Evolutionary conservation across 1,139 yeast genomes (phyloP).

Genomic region (Yamadazyma mexicana): DNA sequence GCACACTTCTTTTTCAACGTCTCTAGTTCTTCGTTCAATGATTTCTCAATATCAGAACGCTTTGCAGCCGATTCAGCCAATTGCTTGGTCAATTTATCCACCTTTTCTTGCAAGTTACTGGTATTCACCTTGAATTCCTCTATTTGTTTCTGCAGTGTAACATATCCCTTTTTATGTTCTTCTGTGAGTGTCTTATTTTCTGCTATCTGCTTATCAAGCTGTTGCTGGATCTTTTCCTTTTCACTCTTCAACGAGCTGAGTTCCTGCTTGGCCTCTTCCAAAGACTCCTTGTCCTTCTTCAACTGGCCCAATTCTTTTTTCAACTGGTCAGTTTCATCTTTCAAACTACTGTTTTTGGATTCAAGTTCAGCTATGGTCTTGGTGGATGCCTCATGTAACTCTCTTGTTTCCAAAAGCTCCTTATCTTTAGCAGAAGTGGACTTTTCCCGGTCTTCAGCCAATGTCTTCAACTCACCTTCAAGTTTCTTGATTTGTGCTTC

Average conservation of each 20-base stretch:
- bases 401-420: constrained; percentile 1
- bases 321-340: constrained; percentile 4
- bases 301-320: background rate
- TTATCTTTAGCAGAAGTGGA: background rate
- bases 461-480: background rate
- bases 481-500: constrained; percentile 2
- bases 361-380: background rate
- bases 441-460: background rate
- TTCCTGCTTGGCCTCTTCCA: background rate
- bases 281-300: background rate
- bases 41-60: too few species aligned
- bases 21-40: constrained; percentile 7
- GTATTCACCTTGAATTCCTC: constrained; percentile 3
- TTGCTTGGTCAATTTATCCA: constrained; percentile 6
- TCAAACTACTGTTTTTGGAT: background rate
- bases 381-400: background rate
- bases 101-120: constrained; percentile 1
- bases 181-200: background rate
- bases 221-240: constrained; percentile 3
- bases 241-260: background rate
- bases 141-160: constrained; percentile 3
- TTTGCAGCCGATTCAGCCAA: constrained; percentile 1
- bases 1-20: background rate
- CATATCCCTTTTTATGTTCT: background rate
- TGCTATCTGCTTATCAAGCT: background rate